Evolutionary conservation across 2,329 filamentous ascomycete genomes (phyloP).

Genomic region (Alternaria panax): DNA sequence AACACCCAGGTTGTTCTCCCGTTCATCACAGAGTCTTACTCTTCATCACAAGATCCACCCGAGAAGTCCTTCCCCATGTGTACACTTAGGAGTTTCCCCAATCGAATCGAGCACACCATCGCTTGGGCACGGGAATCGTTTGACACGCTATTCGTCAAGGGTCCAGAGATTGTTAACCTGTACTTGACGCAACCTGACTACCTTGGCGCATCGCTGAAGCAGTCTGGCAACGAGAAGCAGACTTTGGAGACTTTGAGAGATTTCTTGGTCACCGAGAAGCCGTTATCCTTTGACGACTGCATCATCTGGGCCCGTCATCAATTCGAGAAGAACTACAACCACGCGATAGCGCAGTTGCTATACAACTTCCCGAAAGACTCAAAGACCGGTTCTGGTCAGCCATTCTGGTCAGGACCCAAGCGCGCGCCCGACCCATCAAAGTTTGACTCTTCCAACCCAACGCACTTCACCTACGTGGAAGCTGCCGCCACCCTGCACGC

Average conservation of each 20-base stretch:
- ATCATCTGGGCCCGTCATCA: slow-evolving; percentile 92
- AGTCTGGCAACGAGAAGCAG: slow-evolving; percentile 93
- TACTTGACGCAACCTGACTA: slow-evolving; percentile 94
- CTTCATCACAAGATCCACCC: slow-evolving; percentile 93
- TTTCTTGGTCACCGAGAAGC: slow-evolving; percentile 90
- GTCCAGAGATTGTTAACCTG: slow-evolving; percentile 90
- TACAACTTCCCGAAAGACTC: slow-evolving; percentile 98
- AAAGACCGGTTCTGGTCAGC: slow-evolving; percentile 83
- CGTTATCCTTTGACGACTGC: slow-evolving; percentile 92
- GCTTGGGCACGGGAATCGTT: slow-evolving; percentile 98
- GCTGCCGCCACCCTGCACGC: slow-evolving; percentile 91
- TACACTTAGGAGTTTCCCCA: slow-evolving; percentile 95
- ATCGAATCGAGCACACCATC: slow-evolving; percentile 98
- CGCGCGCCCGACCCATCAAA: slow-evolving; percentile 90
- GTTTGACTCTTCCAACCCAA: slow-evolving; percentile 84
- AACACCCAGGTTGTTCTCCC: slow-evolving; percentile 97
- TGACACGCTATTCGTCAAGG: slow-evolving; percentile 91
- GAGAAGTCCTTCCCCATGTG: slow-evolving; percentile 99
- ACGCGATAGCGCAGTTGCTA: slow-evolving; percentile 91
- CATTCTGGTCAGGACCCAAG: slow-evolving; percentile 98
- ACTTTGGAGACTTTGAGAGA: slow-evolving; percentile 90
- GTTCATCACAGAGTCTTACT: slow-evolving; percentile 93
- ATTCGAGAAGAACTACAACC: slow-evolving; percentile 97
- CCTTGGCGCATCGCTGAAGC: slow-evolving; percentile 83
- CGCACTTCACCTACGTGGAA: slow-evolving; percentile 87